These are phyloP conservation scores for Nakazawaea wickerhamii DNA, from an alignment of 805 yeast species.

Conservation along the genomic window DNA sequence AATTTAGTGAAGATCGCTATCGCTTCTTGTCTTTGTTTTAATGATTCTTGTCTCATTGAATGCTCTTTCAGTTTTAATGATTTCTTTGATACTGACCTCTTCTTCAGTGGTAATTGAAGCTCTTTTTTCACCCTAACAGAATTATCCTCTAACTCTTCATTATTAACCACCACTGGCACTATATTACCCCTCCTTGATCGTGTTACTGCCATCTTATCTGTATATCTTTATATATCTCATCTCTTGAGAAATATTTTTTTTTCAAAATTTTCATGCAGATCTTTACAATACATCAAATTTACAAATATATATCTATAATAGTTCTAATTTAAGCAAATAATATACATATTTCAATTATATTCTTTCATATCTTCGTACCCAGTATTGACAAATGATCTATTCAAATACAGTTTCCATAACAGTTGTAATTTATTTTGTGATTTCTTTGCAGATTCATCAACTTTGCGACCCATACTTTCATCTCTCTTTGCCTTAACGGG, in stretches of 20 bases:
- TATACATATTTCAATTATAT: too few relatives aligned
- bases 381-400: constrained; percentile 57
- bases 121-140: neutral
- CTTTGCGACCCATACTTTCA: neutral
- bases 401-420: constrained; percentile 52
- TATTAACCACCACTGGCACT: neutral
- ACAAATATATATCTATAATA: too few relatives aligned
- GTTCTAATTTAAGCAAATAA: too few relatives aligned
- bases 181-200: constrained; percentile 5
- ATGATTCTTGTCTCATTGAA: neutral
- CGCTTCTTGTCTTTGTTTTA: neutral
- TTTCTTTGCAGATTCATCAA: constrained; percentile 10
- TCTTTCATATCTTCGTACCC: constrained; percentile 51
- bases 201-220: constrained; percentile 2
- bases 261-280: too few relatives aligned
- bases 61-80: too few relatives aligned
- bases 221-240: too few relatives aligned
- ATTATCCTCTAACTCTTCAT: neutral
- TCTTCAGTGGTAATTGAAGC: neutral
- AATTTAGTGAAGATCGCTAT: neutral
- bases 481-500: constrained; percentile 24
- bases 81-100: too few relatives aligned
- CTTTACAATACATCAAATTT: too few relatives aligned
- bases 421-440: constrained; percentile 25
- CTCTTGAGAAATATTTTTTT: too few relatives aligned